Conservation (phyloP, 2,329 filamentous ascomycete species). For the Metarhizium robertsii region DNA sequence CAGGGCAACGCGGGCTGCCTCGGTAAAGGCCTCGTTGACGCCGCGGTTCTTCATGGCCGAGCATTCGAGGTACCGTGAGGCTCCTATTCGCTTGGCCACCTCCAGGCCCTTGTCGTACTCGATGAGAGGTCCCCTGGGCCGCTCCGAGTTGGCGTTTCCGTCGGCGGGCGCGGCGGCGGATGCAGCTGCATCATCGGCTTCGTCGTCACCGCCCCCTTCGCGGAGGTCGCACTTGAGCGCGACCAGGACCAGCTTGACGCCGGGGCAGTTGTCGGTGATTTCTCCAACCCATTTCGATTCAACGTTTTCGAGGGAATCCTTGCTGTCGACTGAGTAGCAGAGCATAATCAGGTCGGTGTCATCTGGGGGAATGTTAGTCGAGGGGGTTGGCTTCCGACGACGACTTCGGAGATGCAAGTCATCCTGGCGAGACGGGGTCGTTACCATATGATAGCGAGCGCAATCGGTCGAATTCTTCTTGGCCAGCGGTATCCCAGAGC, state of each 20-base stretch:
- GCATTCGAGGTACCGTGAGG: constrained; percentile 92
- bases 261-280: constrained; percentile 95
- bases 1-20: constrained; percentile 89
- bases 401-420: neutral
- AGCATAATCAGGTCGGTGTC: constrained; percentile 99
- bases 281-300: constrained; percentile 98
- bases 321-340: constrained; percentile 95
- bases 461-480: constrained; percentile 97
- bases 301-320: constrained; percentile 94
- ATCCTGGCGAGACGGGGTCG: neutral
- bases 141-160: constrained; percentile 22
- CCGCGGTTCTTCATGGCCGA: constrained; percentile 97
- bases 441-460: constrained; percentile 87
- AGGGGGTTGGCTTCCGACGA: neutral
- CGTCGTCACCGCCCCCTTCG: constrained; percentile 65
- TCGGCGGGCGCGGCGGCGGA: constrained; percentile 3
- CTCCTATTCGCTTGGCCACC: constrained; percentile 84
- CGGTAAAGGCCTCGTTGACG: constrained; percentile 97
- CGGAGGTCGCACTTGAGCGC: constrained; percentile 95
- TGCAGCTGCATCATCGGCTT: constrained; percentile 46
- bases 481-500: constrained; percentile 95
- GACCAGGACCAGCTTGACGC: constrained; percentile 88
- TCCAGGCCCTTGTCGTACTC: constrained; percentile 87
- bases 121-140: constrained; percentile 65
- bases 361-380: constrained; percentile 27